These are phyloP conservation scores for Dendrobium catenatum DNA, from an alignment of 106 monocot genomes.

Conservation along the genomic window DNA sequence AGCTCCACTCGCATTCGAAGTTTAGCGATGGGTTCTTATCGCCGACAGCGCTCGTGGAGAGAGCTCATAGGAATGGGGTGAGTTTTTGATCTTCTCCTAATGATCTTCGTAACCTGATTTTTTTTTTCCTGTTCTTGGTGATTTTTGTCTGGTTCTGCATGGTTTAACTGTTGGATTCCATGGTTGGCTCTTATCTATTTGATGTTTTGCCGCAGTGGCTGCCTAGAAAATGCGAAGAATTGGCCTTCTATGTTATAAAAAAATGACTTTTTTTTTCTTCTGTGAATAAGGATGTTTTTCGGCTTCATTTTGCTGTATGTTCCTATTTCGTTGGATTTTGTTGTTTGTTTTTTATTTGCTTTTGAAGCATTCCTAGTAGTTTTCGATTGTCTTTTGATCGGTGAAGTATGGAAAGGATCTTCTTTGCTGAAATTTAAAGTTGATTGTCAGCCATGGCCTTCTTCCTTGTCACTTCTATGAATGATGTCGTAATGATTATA, in stretches of 20 bases:
- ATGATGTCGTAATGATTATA: no score
- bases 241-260: not conserved
- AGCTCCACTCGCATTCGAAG: conserved; percentile 40
- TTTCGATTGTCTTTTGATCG: no score
- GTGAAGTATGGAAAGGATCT: not conserved
- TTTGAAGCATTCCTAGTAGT: no score
- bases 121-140: not conserved
- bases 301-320: not conserved
- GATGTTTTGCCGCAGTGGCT: conserved; percentile 1
- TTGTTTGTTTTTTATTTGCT: not conserved
- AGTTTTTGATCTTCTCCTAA: conserved; percentile 2
- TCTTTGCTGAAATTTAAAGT: not conserved
- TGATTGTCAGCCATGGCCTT: not conserved
- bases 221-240: not conserved
- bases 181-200: not conserved
- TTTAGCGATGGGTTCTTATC: conserved; percentile 52
- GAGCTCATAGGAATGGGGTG: conserved; percentile 45
- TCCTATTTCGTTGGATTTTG: not conserved
- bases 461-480: not conserved
- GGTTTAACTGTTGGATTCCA: not conserved
- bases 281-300: not conserved
- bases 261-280: not conserved
- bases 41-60: conserved; percentile 40
- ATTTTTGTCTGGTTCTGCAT: conserved; percentile 4
- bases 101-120: not conserved